A percentile compares a stretch with the other conserved stretches of the same genome.
phyloP scores from a whole-genome alignment of 345 rosid species.

The Gossypium ekmanianum region DNA sequence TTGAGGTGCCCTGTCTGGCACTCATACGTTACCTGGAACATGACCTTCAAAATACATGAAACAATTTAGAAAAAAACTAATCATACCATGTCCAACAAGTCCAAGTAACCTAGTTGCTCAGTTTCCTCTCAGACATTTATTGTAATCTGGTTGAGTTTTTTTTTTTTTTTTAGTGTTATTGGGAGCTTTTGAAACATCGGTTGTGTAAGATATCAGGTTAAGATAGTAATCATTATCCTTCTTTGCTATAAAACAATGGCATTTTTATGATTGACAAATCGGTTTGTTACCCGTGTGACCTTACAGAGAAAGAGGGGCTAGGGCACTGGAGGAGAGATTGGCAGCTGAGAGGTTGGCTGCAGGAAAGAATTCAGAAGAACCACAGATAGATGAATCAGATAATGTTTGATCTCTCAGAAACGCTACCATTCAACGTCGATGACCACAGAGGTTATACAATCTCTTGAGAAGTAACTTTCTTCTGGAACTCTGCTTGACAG shows the following conservation, averaged over 20 bases:
- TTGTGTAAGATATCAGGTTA: background rate
- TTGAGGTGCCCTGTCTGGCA: too few species aligned
- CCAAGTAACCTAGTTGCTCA: background rate
- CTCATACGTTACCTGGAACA: too few species aligned
- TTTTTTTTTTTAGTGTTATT: background rate
- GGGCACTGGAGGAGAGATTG: constrained; percentile 94
- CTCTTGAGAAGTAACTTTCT: constrained; percentile 22
- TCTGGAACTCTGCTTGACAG: constrained; percentile 22
- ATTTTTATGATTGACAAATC: background rate
- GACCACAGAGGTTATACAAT: constrained; percentile 24
- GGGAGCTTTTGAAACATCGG: background rate
- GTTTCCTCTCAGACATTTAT: background rate
- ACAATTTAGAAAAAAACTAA: too few species aligned
- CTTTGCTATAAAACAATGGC: background rate
- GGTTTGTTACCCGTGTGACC: background rate
- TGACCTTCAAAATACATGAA: too few species aligned
- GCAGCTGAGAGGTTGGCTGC: constrained; percentile 70
- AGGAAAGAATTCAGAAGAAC: constrained; percentile 48
- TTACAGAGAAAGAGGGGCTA: constrained; percentile 95
- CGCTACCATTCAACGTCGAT: background rate
- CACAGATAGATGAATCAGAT: constrained; percentile 52
- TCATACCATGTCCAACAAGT: too few species aligned
- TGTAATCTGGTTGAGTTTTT: background rate
- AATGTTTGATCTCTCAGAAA: constrained; percentile 43
- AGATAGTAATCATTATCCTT: background rate